phyloP scores from a whole-genome alignment of 2,329 filamentous ascomycete species.

The Aspergillus cejpii region DNA sequence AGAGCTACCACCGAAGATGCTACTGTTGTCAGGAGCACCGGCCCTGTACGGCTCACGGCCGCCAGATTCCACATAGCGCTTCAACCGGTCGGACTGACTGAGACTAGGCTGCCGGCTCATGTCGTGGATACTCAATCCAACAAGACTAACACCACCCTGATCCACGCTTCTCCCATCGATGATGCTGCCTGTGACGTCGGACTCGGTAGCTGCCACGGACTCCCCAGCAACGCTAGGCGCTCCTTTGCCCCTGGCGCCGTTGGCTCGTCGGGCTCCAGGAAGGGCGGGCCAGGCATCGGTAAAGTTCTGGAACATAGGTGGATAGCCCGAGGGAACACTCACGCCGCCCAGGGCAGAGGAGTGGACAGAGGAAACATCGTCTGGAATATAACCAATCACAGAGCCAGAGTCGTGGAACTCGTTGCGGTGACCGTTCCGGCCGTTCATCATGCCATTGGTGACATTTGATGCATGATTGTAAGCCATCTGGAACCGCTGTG shows the following conservation, averaged over 20 bases:
- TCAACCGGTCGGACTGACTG: conserved; percentile 82
- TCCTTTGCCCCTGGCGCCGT: conserved; percentile 60
- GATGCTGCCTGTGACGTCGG: conserved; percentile 73
- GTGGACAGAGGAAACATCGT: conserved; percentile 94
- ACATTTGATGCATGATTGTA: conserved; percentile 61
- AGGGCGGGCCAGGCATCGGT: conserved; percentile 84
- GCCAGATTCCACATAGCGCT: conserved; percentile 86
- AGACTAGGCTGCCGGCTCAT: conserved; percentile 64
- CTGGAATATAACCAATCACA: conserved; percentile 89
- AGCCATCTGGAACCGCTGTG: conserved; percentile 78
- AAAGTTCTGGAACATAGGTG: conserved; percentile 93
- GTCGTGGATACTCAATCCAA: conserved; percentile 69
- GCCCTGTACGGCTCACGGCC: conserved; percentile 55
- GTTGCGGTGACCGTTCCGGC: conserved; percentile 44
- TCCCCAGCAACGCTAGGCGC: conserved; percentile 79
- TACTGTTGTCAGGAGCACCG: conserved; percentile 51
- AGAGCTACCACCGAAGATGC: conserved; percentile 59
- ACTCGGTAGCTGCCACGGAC: conserved; percentile 84
- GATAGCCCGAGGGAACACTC: conserved; percentile 74
- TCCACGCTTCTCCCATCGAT: conserved; percentile 64
- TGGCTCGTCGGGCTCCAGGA: conserved; percentile 59
- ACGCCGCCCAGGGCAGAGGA: conserved; percentile 83
- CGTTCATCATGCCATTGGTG: conserved; percentile 49
- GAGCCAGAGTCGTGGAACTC: conserved; percentile 71
- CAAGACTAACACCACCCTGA: conserved; percentile 82